These are phyloP conservation scores for Rhizophora apiculata DNA, from an alignment of 345 rosid genomes.

Conservation along the genomic window DNA sequence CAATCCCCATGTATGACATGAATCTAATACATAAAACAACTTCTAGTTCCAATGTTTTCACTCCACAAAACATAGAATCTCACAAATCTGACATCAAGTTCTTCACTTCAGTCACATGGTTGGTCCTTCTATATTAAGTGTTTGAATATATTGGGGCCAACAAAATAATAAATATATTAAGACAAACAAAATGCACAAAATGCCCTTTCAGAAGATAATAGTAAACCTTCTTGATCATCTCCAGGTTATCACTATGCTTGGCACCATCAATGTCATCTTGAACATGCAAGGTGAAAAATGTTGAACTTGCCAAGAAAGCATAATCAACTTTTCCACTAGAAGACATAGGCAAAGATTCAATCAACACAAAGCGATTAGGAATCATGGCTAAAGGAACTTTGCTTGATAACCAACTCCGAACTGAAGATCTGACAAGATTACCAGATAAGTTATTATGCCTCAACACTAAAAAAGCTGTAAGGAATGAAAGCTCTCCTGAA, in stretches of 20 bases:
- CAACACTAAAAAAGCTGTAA: slow-evolving; percentile 55
- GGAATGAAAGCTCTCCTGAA: slow-evolving; percentile 39
- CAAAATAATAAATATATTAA: too few relatives aligned
- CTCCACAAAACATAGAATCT: too few relatives aligned
- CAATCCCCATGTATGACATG: too few relatives aligned
- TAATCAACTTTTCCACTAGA: slow-evolving; percentile 85
- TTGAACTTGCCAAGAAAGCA: slow-evolving; percentile 43
- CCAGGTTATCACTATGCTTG: slow-evolving; percentile 34
- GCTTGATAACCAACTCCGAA: slow-evolving; percentile 57
- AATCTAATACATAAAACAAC: too few relatives aligned
- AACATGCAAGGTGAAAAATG: slow-evolving; percentile 20
- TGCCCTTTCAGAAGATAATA: slow-evolving; percentile 3
- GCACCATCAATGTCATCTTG: slow-evolving; percentile 28
- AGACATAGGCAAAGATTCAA: slow-evolving; percentile 64
- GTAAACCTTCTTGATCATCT: slow-evolving; percentile 66
- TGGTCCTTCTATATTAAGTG: too few relatives aligned
- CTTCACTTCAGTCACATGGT: too few relatives aligned
- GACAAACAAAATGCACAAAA: neutral
- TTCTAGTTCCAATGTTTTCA: too few relatives aligned
- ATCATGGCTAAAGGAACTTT: slow-evolving; percentile 75
- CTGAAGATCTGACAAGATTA: slow-evolving; percentile 36
- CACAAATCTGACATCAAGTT: too few relatives aligned
- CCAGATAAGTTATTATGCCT: slow-evolving; percentile 39
- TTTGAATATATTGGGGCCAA: too few relatives aligned
- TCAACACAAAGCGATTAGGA: slow-evolving; percentile 51